A percentile compares a stretch with the other conserved stretches of the same genome.
Conservation (phyloP, 2,329 filamentous ascomycete species). For the Phialophora expanda region DNA sequence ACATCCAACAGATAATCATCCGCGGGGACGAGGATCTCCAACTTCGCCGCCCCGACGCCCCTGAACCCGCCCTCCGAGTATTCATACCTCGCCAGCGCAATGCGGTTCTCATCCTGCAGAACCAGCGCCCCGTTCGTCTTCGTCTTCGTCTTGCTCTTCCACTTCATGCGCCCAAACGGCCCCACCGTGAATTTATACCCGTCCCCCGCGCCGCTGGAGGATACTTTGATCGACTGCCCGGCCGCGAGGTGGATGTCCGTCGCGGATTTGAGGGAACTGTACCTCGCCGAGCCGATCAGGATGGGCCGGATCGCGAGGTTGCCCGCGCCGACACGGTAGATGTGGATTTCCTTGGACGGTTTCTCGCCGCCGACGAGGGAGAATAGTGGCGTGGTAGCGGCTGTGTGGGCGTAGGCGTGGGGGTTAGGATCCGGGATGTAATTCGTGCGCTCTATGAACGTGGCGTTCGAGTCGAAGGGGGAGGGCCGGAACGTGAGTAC, state of each 20-base stretch:
- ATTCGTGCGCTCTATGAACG: constrained; percentile 4
- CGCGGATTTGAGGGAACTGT: not conserved
- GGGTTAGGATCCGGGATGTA: not conserved
- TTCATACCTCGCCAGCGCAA: not conserved
- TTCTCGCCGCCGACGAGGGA: constrained; percentile 3
- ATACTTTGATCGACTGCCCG: constrained; percentile 3
- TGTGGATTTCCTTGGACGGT: not conserved
- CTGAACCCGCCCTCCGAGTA: not conserved
- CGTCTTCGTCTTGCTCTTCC: constrained; percentile 7
- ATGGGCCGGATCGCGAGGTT: not conserved
- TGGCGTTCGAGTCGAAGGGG: not conserved
- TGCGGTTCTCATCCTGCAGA: not conserved
- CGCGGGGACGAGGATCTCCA: constrained; percentile 1
- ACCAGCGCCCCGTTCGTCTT: constrained; percentile 9
- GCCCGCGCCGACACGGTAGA: not conserved
- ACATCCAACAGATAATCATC: constrained; percentile 6
- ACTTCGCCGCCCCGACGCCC: not conserved
- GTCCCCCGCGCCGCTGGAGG: constrained; percentile 1
- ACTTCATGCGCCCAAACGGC: constrained; percentile 4
- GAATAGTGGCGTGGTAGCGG: not conserved
- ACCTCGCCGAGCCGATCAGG: not conserved
- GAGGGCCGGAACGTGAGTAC: constrained; percentile 6
- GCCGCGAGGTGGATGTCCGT: not conserved
- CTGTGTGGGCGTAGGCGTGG: too few relatives aligned
- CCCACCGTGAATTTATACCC: constrained; percentile 6